Evolutionary conservation across 1,284 basidiomycete genomes (phyloP).

Genomic region (Taiwanofungus camphoratus): DNA sequence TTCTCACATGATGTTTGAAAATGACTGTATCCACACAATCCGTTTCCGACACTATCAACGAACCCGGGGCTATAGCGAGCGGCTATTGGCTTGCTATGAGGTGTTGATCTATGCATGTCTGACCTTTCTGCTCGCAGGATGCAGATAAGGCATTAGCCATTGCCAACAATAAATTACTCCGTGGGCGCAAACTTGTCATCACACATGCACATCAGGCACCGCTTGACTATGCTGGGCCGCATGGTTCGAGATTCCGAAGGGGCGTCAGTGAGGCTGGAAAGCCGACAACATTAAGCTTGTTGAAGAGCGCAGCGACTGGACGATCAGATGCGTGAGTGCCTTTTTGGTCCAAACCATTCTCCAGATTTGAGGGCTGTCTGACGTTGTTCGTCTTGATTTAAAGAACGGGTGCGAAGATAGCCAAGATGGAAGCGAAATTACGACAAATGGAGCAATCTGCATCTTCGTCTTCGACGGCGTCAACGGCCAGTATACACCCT

Average conservation of each 20-base stretch:
- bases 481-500: conserved; percentile 33
- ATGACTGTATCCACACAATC: conserved; percentile 12
- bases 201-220: conserved; percentile 85
- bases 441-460: conserved; percentile 59
- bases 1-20: conserved; percentile 19
- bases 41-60: conserved; percentile 9
- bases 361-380: background rate
- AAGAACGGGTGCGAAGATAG: conserved; percentile 87
- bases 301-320: conserved; percentile 66
- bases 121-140: conserved; percentile 50
- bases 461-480: conserved; percentile 15
- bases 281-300: conserved; percentile 83
- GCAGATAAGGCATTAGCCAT: conserved; percentile 74
- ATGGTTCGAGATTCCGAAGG: conserved; percentile 30
- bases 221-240: conserved; percentile 30
- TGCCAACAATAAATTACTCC: conserved; percentile 76
- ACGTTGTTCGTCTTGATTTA: conserved; percentile 1
- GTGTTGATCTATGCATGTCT: conserved; percentile 7
- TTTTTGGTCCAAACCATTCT: background rate
- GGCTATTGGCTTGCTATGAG: background rate
- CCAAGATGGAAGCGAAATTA: conserved; percentile 92
- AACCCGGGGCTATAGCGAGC: conserved; percentile 15
- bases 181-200: conserved; percentile 84
- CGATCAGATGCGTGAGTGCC: conserved; percentile 55
- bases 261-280: conserved; percentile 54